phyloP scores from a whole-genome alignment of 352 stramenopile genomes.

The Phytophthora boehmeriae region DNA sequence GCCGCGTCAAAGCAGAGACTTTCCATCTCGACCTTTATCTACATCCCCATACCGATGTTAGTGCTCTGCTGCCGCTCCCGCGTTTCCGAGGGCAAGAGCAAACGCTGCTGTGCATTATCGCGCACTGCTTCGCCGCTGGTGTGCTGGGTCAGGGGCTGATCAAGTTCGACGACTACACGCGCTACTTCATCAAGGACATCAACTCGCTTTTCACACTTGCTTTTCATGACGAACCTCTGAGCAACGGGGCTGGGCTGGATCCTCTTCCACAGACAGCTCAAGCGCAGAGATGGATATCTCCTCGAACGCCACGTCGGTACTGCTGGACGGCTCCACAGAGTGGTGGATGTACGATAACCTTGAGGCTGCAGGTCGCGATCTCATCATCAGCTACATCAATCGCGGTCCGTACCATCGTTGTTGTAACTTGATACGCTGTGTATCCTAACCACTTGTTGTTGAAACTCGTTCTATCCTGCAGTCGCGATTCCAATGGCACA shows the following conservation, averaged over 20 bases:
- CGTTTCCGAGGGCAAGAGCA: slow-evolving; percentile 68
- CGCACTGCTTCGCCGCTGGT: slow-evolving; percentile 68
- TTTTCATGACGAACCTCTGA: slow-evolving; percentile 17
- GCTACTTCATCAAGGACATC: slow-evolving; percentile 56
- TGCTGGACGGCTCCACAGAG: slow-evolving; percentile 33
- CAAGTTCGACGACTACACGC: slow-evolving; percentile 47
- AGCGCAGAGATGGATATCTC: neutral
- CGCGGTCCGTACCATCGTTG: slow-evolving; percentile 28
- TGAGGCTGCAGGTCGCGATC: slow-evolving; percentile 45
- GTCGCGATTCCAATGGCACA: slow-evolving; percentile 72
- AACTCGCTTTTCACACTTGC: slow-evolving; percentile 51
- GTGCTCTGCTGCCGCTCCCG: slow-evolving; percentile 56
- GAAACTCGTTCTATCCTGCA: too few relatives aligned
- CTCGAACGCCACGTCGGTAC: slow-evolving; percentile 23
- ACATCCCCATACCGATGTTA: slow-evolving; percentile 63
- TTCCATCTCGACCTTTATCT: slow-evolving; percentile 57
- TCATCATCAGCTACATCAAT: slow-evolving; percentile 61
- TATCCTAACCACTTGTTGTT: neutral
- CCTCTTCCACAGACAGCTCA: neutral
- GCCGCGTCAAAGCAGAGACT: slow-evolving; percentile 38
- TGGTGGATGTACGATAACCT: slow-evolving; percentile 76
- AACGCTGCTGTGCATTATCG: slow-evolving; percentile 61
- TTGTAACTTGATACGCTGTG: neutral
- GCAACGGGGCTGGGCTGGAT: slow-evolving; percentile 1
- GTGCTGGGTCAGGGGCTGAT: slow-evolving; percentile 57